A percentile compares a stretch with the other conserved stretches of the same genome.
Evolutionary conservation across 805 yeast species (phyloP).

Genomic region (Lipomyces kockii): DNA sequence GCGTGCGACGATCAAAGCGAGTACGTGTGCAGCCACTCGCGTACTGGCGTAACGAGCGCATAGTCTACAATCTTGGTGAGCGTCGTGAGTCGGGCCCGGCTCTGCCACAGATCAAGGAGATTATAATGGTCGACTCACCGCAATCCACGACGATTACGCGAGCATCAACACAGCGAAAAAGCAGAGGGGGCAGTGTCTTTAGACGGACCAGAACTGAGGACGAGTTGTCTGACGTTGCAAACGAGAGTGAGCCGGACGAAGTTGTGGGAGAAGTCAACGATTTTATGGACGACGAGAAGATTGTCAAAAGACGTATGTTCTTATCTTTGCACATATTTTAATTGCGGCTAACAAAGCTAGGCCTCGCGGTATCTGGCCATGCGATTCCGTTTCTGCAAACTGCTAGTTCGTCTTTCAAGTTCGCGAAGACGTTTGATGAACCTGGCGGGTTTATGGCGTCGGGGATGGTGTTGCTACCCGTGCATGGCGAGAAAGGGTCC

Average conservation of each 20-base stretch:
- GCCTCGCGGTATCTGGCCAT: constrained; percentile 32
- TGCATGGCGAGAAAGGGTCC: constrained; percentile 62
- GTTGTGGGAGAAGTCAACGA: constrained; percentile 27
- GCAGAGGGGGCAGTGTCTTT: background rate
- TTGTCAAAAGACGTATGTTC: constrained; percentile 10
- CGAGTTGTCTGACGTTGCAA: constrained; percentile 16
- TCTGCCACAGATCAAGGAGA: constrained; percentile 41
- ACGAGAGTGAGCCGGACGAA: constrained; percentile 26
- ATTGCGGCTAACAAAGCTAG: constrained; percentile 9
- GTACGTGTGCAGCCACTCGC: constrained; percentile 72
- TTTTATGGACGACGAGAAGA: constrained; percentile 10
- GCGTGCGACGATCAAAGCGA: constrained; percentile 63
- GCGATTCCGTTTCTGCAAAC: constrained; percentile 25
- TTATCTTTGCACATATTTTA: background rate
- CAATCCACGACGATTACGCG: constrained; percentile 43
- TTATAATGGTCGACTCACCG: constrained; percentile 40
- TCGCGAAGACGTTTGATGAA: constrained; percentile 37
- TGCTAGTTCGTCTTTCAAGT: constrained; percentile 23
- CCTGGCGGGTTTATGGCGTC: constrained; percentile 58
- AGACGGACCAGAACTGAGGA: constrained; percentile 5
- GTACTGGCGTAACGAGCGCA: constrained; percentile 81
- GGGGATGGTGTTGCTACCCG: constrained; percentile 71
- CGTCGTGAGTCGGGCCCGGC: constrained; percentile 31
- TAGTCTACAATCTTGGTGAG: constrained; percentile 56
- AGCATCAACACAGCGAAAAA: constrained; percentile 35